These are phyloP conservation scores for Penicillium cinerascens DNA, from an alignment of 495 filamentous ascomycete genomes.

Conservation along the genomic window DNA sequence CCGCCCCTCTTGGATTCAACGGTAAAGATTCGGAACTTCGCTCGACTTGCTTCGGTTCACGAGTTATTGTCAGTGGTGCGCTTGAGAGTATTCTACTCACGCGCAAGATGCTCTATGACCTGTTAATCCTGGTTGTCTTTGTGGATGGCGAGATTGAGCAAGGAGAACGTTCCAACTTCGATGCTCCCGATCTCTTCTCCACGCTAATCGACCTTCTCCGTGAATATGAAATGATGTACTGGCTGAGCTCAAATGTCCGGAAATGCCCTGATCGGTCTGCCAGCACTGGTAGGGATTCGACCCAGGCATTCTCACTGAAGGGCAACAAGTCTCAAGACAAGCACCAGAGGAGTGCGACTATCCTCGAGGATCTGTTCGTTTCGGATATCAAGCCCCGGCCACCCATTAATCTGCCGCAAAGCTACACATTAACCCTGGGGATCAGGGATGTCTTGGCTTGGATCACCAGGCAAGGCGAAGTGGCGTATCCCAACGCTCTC, in stretches of 20 bases:
- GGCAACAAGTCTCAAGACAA: constrained; percentile 24
- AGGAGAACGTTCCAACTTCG: constrained; percentile 61
- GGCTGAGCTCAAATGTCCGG: constrained; percentile 64
- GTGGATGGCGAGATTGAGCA: constrained; percentile 74
- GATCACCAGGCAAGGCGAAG: constrained; percentile 43
- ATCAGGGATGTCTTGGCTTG: constrained; percentile 50
- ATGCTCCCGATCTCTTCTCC: constrained; percentile 63
- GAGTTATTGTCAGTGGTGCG: constrained; percentile 65
- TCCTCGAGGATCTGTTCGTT: constrained; percentile 51
- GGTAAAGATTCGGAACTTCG: constrained; percentile 46
- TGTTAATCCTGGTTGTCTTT: constrained; percentile 80
- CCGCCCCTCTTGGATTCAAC: constrained; percentile 34
- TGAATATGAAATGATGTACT: constrained; percentile 73
- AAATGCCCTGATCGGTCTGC: constrained; percentile 24
- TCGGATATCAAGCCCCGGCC: constrained; percentile 45
- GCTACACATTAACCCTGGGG: constrained; percentile 44
- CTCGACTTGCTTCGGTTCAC: constrained; percentile 67
- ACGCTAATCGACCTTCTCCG: constrained; percentile 63
- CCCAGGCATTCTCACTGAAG: constrained; percentile 26
- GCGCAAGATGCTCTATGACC: constrained; percentile 64
- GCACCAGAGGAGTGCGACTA: constrained; percentile 30
- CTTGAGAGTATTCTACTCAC: constrained; percentile 73
- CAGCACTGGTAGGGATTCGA: constrained; percentile 14
- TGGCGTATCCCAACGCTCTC: constrained; percentile 44
- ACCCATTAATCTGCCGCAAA: constrained; percentile 38